Base-by-base conservation (phyloP, 768 basidiomycete species). In the Russula vinacea region DNA sequence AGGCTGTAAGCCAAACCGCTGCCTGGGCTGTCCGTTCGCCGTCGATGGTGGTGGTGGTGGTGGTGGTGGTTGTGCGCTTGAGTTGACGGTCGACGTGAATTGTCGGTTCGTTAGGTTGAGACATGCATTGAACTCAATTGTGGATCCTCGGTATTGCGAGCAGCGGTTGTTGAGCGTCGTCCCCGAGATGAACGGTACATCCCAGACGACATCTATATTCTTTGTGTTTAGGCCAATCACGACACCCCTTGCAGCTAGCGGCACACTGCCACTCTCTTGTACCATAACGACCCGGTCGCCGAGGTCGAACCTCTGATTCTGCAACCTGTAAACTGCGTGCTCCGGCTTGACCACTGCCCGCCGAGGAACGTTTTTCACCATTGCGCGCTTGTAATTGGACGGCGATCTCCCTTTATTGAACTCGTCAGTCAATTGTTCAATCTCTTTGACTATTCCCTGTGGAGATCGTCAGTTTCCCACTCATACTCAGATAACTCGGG, bases 221-320 rank as follows among this genome's bases (percentile, higher is more conserved):
- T 88, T 90, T 2, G 87, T 76, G 70, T 88, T 92, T 70, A 99
- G 76, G 16, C 95, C 92, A 58, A 98, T 84, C 29, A 98, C 94
- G 17, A 96, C 92, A 24, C 97, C 97, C 76, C 96, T 98, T 57
- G 87, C 88, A 1, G 87, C 86, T 16, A 98, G 79, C 1, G 95
- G 94, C 0, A 98, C 95, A 39, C 89, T 86, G 33, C 95, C 95
- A 0, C 94, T 88, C 72, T 98, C 97, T 69, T 92, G 89, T 1
- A 98, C 94, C 91, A 96, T 97, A 19, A 89, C 90, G 42, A 98
- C 95, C 13, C 97, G 83, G 74, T 99, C 96, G 14, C 96, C 96
- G 7, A 98, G 81, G 0, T 81, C 78, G 72, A 98, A 99, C 14
- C 76, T 78, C 74, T 98, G 97, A 60, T 91, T 89, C 72, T 94